Conservation (phyloP, 208 protist species). For the Trypanosomatidae sp. region DNA sequence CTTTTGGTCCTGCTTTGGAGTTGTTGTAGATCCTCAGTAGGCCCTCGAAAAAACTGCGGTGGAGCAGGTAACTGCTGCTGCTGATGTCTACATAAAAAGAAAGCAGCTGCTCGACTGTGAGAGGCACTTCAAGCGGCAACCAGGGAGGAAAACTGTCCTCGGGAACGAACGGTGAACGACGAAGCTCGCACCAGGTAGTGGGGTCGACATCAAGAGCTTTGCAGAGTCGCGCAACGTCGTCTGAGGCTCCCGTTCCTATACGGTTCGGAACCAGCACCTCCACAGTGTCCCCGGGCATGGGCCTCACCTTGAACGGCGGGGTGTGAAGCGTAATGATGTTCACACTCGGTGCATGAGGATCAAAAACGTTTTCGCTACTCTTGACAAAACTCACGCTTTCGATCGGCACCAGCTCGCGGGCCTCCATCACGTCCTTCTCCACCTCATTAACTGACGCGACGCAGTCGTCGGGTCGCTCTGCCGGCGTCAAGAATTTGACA, state of each 20-base stretch:
- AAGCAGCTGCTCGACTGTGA: slow-evolving; percentile 70
- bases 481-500: no score
- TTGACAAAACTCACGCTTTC: slow-evolving; percentile 9
- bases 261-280: slow-evolving; percentile 79
- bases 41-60: slow-evolving; percentile 71
- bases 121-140: slow-evolving; percentile 54
- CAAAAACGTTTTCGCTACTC: slow-evolving; percentile 10
- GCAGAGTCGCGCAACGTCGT: slow-evolving; percentile 65
- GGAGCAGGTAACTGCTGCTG: slow-evolving; percentile 79
- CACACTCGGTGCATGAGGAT: slow-evolving; percentile 11
- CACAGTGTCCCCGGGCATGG: slow-evolving; percentile 64
- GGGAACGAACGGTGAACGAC: slow-evolving; percentile 78
- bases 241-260: slow-evolving; percentile 4
- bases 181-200: slow-evolving; percentile 57
- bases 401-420: slow-evolving; percentile 18
- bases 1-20: no score
- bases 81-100: slow-evolving; percentile 83
- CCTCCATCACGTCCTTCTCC: slow-evolving; percentile 17
- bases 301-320: not conserved
- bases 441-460: not conserved
- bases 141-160: slow-evolving; percentile 78
- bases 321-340: slow-evolving; percentile 22
- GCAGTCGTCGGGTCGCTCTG: not conserved
- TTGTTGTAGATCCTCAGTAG: slow-evolving; percentile 55
- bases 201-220: slow-evolving; percentile 44